phyloP scores from a whole-genome alignment of 2,329 filamentous ascomycete genomes.

The Akanthomyces lecanii region DNA sequence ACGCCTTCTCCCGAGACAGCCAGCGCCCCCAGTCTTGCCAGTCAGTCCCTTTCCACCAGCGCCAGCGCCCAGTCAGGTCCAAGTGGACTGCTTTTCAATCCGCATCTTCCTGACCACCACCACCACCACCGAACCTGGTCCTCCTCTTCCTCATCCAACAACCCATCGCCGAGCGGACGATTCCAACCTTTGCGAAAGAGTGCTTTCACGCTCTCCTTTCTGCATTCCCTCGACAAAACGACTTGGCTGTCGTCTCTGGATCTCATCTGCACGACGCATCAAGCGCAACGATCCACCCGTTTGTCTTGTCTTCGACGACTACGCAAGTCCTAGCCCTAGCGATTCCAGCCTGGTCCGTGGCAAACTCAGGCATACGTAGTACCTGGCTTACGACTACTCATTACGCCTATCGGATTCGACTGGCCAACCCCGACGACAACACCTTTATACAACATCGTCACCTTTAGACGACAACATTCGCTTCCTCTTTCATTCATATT shows the following conservation, averaged over 20 bases:
- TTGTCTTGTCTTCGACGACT: background rate
- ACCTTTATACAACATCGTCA: constrained; percentile 4
- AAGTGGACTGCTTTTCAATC: constrained; percentile 10
- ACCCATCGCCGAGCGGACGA: constrained; percentile 14
- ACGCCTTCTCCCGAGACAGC: constrained; percentile 18
- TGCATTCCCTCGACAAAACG: constrained; percentile 9
- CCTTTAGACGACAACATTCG: constrained; percentile 5
- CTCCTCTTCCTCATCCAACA: constrained; percentile 13
- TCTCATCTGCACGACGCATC: background rate
- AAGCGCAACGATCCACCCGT: constrained; percentile 4
- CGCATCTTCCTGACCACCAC: constrained; percentile 7
- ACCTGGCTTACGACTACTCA: constrained; percentile 13
- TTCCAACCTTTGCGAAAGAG: constrained; percentile 9
- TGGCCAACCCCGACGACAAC: constrained; percentile 14
- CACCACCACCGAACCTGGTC: background rate
- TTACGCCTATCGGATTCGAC: constrained; percentile 13
- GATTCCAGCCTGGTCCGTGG: constrained; percentile 19
- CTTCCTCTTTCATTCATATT: constrained; percentile 13
- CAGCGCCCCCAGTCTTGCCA: constrained; percentile 4
- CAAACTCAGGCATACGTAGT: constrained; percentile 22
- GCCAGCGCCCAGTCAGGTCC: background rate
- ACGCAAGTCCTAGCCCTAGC: constrained; percentile 12
- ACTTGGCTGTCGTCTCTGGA: constrained; percentile 7
- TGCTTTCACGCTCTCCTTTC: constrained; percentile 5
- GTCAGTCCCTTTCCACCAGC: constrained; percentile 8